A percentile compares a stretch with the other conserved stretches of the same genome.
These are phyloP conservation scores for Debaryomycetaceae sp. DNA, from an alignment of 1,139 yeast species.

Conservation along the genomic window DNA sequence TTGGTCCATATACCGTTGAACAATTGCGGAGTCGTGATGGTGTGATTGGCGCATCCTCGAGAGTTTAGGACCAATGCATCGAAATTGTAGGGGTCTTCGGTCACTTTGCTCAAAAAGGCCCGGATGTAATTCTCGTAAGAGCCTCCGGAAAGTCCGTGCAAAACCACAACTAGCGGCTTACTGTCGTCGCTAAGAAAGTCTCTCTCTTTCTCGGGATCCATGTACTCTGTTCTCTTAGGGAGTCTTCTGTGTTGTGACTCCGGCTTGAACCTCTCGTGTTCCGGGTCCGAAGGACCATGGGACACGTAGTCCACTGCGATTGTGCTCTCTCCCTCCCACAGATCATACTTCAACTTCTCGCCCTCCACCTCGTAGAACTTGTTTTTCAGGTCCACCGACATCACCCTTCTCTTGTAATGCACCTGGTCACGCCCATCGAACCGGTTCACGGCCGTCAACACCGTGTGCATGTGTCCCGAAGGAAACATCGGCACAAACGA, in stretches of 20 bases:
- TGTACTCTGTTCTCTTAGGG: constrained; percentile 43
- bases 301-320: constrained; percentile 42
- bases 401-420: constrained; percentile 35
- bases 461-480: constrained; percentile 46
- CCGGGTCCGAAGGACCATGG: constrained; percentile 15
- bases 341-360: constrained; percentile 34
- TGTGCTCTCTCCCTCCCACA: constrained; percentile 41
- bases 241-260: constrained; percentile 30
- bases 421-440: constrained; percentile 35
- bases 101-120: constrained; percentile 35
- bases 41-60: constrained; percentile 60
- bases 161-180: constrained; percentile 49
- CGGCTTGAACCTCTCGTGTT: constrained; percentile 29
- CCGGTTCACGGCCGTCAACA: constrained; percentile 40
- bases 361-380: constrained; percentile 26
- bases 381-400: constrained; percentile 26
- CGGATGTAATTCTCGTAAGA: constrained; percentile 57
- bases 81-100: constrained; percentile 32
- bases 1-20: constrained; percentile 64
- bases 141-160: constrained; percentile 65
- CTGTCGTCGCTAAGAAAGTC: constrained; percentile 29
- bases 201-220: constrained; percentile 32
- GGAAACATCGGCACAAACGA: constrained; percentile 37
- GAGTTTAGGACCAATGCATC: constrained; percentile 57
- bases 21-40: constrained; percentile 55